phyloP scores from a whole-genome alignment of 805 yeast species.

The Metschnikowia peoriensis region DNA sequence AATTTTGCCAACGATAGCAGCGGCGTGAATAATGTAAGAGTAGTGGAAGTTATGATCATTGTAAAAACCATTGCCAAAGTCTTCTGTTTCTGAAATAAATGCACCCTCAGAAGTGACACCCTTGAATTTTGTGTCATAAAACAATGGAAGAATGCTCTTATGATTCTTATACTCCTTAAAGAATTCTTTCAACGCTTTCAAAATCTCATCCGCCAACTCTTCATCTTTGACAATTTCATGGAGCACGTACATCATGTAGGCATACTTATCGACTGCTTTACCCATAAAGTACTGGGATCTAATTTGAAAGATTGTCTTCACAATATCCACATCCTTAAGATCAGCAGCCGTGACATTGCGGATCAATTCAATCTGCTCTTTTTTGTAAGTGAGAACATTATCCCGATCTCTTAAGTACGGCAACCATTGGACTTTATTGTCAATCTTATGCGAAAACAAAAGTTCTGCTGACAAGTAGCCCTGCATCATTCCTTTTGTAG shows the following conservation, averaged over 20 bases:
- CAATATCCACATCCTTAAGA: constrained; percentile 43
- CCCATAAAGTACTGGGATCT: constrained; percentile 52
- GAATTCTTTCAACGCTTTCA: constrained; percentile 41
- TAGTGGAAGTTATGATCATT: constrained; percentile 90
- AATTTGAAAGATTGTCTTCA: constrained; percentile 32
- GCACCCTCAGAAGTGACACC: constrained; percentile 53
- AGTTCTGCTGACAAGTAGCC: constrained; percentile 44
- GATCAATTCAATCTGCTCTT: constrained; percentile 41
- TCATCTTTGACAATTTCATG: constrained; percentile 47
- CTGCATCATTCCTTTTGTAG: constrained; percentile 52
- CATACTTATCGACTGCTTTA: constrained; percentile 42
- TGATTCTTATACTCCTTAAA: constrained; percentile 41
- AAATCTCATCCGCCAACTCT: constrained; percentile 33
- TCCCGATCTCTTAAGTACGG: constrained; percentile 43
- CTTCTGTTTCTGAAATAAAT: constrained; percentile 18
- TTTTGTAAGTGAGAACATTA: constrained; percentile 35
- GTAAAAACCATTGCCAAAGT: constrained; percentile 73
- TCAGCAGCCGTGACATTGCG: constrained; percentile 48
- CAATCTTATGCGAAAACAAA: constrained; percentile 38
- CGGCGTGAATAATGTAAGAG: constrained; percentile 80
- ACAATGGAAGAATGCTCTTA: constrained; percentile 46
- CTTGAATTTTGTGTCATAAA: constrained; percentile 53
- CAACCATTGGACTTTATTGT: constrained; percentile 40
- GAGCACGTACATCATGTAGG: constrained; percentile 53
- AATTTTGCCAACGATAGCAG: constrained; percentile 68